Evolutionary conservation across 495 filamentous ascomycete genomes (phyloP).

Genomic region (Corynascus novoguineensis): DNA sequence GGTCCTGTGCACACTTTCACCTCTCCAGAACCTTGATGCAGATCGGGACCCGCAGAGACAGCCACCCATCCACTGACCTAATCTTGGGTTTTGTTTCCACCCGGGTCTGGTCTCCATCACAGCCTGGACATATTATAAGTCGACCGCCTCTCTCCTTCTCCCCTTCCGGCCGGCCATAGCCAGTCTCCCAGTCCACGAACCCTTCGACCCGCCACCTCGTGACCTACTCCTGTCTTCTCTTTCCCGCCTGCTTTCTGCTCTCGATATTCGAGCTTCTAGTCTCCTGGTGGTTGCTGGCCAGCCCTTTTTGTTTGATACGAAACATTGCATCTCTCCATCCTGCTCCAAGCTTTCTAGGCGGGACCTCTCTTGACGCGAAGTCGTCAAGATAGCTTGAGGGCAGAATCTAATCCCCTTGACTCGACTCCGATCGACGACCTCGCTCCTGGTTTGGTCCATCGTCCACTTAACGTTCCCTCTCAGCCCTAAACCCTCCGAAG

Average conservation of each 20-base stretch:
- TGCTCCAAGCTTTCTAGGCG: slow-evolving; percentile 10
- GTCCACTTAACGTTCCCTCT: background rate
- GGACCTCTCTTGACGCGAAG: slow-evolving; percentile 12
- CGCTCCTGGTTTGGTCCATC: slow-evolving; percentile 7
- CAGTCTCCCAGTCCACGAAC: slow-evolving; percentile 29
- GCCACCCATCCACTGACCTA: slow-evolving; percentile 11
- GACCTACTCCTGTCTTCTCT: slow-evolving; percentile 29
- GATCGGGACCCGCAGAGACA: slow-evolving; percentile 12
- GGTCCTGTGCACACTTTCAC: slow-evolving; percentile 13
- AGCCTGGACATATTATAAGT: slow-evolving; percentile 30
- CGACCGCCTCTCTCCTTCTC: slow-evolving; percentile 23
- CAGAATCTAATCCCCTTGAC: slow-evolving; percentile 2
- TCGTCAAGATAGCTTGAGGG: background rate
- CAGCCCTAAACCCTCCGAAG: slow-evolving; percentile 1
- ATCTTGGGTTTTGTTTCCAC: slow-evolving; percentile 18
- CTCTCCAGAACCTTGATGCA: slow-evolving; percentile 7
- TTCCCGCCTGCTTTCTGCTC: slow-evolving; percentile 23
- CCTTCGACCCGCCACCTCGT: slow-evolving; percentile 26
- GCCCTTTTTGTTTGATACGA: slow-evolving; percentile 47
- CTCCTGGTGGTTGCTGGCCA: slow-evolving; percentile 28
- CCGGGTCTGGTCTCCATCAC: slow-evolving; percentile 23
- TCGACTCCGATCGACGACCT: slow-evolving; percentile 17
- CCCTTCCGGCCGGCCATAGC: slow-evolving; percentile 24
- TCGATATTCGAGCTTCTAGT: slow-evolving; percentile 21
- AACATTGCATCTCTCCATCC: slow-evolving; percentile 16